A percentile compares a stretch with the other conserved stretches of the same genome.
Evolutionary conservation across 2,329 filamentous ascomycete genomes (phyloP).

Genomic region (Ophioceras dolichostomum): DNA sequence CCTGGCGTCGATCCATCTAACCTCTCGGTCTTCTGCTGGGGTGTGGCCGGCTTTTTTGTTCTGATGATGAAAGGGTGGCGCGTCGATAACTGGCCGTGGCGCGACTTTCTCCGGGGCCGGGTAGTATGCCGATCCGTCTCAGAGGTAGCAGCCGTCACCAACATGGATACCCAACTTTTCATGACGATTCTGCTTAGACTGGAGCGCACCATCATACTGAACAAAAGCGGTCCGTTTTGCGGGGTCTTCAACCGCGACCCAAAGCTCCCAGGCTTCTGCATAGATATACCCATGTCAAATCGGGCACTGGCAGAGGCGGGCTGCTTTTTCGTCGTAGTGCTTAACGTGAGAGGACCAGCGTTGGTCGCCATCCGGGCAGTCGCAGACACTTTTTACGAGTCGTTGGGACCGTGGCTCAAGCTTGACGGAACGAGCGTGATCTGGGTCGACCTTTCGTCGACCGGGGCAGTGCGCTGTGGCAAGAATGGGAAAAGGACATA

Average conservation of each 20-base stretch:
- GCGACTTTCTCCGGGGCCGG: constrained; percentile 14
- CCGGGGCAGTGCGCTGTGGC: too few species aligned
- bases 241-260: constrained; percentile 1
- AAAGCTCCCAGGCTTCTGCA: constrained; percentile 5
- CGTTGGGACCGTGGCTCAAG: too few species aligned
- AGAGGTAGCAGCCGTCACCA: constrained; percentile 12
- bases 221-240: constrained; percentile 3
- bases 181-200: constrained; percentile 3
- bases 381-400: too few species aligned
- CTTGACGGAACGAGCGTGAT: too few species aligned
- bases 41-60: constrained; percentile 14
- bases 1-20: constrained; percentile 17
- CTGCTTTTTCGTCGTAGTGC: constrained; percentile 4
- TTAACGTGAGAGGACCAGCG: too few species aligned
- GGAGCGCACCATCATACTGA: constrained; percentile 2
- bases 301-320: constrained; percentile 3
- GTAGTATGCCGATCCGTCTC: constrained; percentile 14
- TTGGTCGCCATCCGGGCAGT: too few species aligned
- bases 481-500: too few species aligned
- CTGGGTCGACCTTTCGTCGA: too few species aligned
- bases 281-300: constrained; percentile 4
- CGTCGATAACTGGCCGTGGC: constrained; percentile 17
- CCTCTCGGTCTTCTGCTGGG: constrained; percentile 15
- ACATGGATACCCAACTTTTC: constrained; percentile 7
- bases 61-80: constrained; percentile 14